phyloP scores from a whole-genome alignment of 352 stramenopile species.

The Globisporangium orthogonon region DNA sequence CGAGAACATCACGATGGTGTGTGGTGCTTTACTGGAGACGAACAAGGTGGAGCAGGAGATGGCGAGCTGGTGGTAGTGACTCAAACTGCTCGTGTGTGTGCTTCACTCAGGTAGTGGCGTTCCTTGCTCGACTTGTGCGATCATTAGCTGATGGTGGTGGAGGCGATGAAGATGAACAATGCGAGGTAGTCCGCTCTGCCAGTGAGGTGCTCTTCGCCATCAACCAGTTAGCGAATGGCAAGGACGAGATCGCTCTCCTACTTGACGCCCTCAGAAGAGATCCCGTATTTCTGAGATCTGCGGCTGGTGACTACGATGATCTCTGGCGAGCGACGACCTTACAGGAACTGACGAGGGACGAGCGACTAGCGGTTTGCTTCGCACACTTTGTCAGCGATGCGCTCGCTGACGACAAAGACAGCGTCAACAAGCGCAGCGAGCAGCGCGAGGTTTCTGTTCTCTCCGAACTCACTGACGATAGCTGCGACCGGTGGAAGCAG shows the following conservation, averaged over 20 bases:
- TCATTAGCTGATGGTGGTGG: no score
- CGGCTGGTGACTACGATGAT: not conserved
- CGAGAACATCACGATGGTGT: constrained; percentile 1
- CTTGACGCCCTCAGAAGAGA: not conserved
- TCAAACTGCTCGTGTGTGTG: not conserved
- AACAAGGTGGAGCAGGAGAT: no score
- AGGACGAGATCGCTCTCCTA: not conserved
- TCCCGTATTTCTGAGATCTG: not conserved
- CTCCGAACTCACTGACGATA: constrained; percentile 1
- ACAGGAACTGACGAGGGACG: not conserved
- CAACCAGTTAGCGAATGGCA: not conserved
- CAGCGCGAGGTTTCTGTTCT: not conserved
- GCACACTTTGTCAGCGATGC: constrained; percentile 1
- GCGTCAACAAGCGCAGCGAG: not conserved
- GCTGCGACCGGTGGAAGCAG: not conserved
- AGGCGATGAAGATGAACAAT: not conserved
- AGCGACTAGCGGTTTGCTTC: constrained; percentile 9
- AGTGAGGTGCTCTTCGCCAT: constrained; percentile 4
- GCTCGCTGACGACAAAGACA: not conserved
- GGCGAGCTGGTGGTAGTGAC: not conserved
- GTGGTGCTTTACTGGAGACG: no score
- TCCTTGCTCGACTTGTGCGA: not conserved
- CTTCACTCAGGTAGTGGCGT: constrained; percentile 1
- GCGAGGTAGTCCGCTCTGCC: not conserved
- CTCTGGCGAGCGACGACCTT: not conserved